A percentile compares a stretch with the other conserved stretches of the same genome.
These are phyloP conservation scores for Casuarina equisetifolia DNA, from an alignment of 306 rosid genomes.

Conservation along the genomic window DNA sequence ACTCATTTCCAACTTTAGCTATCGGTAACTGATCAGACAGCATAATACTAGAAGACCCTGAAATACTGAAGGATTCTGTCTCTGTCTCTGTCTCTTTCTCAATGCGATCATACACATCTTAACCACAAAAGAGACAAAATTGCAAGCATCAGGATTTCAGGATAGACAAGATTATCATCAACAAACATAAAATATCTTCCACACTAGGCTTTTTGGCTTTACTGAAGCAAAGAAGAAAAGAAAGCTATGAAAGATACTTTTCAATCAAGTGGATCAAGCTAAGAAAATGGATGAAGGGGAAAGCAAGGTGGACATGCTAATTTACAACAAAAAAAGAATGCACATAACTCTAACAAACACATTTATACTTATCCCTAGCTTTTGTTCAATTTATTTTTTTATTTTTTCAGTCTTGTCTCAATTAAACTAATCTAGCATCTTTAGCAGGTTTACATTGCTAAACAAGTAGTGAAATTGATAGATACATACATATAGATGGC, in stretches of 20 bases:
- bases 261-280: not conserved
- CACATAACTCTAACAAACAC: too few relatives aligned
- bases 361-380: not conserved
- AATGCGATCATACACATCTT: constrained; percentile 72
- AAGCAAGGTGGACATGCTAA: not conserved
- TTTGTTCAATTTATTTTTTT: not conserved
- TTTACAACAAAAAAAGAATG: not conserved
- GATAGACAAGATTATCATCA: too few relatives aligned
- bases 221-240: constrained; percentile 11
- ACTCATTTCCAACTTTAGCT: constrained; percentile 50
- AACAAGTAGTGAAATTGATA: not conserved
- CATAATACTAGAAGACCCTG: constrained; percentile 44
- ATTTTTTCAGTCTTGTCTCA: not conserved
- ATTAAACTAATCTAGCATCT: not conserved
- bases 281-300: not conserved
- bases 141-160: too few relatives aligned
- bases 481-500: not conserved
- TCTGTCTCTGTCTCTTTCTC: constrained; percentile 77
- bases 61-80: constrained; percentile 61
- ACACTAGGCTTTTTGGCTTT: not conserved
- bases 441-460: not conserved
- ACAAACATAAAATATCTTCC: too few relatives aligned
- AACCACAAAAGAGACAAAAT: constrained; percentile 22
- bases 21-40: constrained; percentile 46
- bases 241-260: constrained; percentile 7